Percentiles rank a stretch among this genome's conserved stretches.
Evolutionary conservation across 805 yeast species (phyloP).

Genomic region (Lipomyces yamadae): DNA sequence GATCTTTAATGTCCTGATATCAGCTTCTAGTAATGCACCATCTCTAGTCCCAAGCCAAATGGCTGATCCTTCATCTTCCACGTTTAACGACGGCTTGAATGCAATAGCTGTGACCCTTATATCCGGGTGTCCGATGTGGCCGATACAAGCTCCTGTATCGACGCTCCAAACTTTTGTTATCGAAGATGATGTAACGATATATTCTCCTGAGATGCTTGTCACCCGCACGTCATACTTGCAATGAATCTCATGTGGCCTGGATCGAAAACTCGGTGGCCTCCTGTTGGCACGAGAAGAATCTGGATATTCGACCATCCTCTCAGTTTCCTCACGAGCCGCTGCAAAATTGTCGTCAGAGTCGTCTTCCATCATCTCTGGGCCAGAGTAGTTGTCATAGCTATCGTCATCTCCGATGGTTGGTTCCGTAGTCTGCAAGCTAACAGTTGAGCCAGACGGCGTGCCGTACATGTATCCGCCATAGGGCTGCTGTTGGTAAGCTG

Average conservation of each 20-base stretch:
- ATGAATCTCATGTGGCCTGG: conserved; percentile 37
- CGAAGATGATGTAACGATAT: conserved; percentile 35
- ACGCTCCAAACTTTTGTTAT: conserved; percentile 40
- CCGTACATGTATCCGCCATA: not conserved
- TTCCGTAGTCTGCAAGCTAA: conserved; percentile 7
- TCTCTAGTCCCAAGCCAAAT: conserved; percentile 48
- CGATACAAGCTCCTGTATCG: conserved; percentile 38
- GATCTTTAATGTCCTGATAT: conserved; percentile 35
- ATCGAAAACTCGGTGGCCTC: conserved; percentile 42
- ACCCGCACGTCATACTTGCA: conserved; percentile 39
- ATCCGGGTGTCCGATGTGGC: conserved; percentile 40
- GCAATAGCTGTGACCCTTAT: conserved; percentile 41
- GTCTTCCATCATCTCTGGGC: conserved; percentile 26
- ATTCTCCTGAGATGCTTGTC: conserved; percentile 38
- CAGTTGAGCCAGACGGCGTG: conserved; percentile 12
- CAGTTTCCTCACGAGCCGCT: conserved; percentile 25
- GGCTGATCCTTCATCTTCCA: conserved; percentile 33
- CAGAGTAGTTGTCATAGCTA: not conserved
- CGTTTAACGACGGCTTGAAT: conserved; percentile 34
- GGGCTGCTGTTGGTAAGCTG: conserved; percentile 1
- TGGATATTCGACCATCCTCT: conserved; percentile 36
- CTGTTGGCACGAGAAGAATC: conserved; percentile 45
- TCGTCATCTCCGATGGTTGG: conserved; percentile 16
- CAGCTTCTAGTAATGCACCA: conserved; percentile 44
- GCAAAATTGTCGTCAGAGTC: conserved; percentile 29